Evolutionary conservation across 345 rosid species (phyloP).

Genomic region (Mallotus nudiflorus): DNA sequence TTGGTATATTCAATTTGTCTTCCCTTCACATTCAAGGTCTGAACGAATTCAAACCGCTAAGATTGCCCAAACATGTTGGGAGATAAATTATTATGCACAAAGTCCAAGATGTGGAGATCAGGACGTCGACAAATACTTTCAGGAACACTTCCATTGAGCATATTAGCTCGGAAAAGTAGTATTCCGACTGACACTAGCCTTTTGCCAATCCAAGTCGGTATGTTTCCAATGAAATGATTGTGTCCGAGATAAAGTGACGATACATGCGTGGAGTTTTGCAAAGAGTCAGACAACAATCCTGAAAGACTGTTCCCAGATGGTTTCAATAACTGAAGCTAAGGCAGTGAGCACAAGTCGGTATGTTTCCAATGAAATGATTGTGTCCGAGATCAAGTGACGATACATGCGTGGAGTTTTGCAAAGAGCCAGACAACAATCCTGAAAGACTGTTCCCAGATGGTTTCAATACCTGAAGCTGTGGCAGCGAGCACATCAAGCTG

Average conservation of each 20-base stretch:
- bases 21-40: slow-evolving; percentile 18
- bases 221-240: background rate
- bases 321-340: slow-evolving; percentile 7
- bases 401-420: slow-evolving; percentile 4
- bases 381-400: slow-evolving; percentile 7
- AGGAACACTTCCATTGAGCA: slow-evolving; percentile 18
- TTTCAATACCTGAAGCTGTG: slow-evolving; percentile 7
- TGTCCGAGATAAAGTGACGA: slow-evolving; percentile 5
- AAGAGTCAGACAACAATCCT: slow-evolving; percentile 19
- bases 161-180: slow-evolving; percentile 15
- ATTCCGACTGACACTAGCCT: background rate
- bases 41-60: slow-evolving; percentile 1
- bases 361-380: background rate
- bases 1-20: slow-evolving; percentile 5
- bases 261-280: slow-evolving; percentile 4
- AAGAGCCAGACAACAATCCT: slow-evolving; percentile 18
- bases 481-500: slow-evolving; percentile 13
- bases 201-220: slow-evolving; percentile 16
- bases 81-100: slow-evolving; percentile 18
- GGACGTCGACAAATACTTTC: slow-evolving; percentile 11
- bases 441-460: slow-evolving; percentile 20
- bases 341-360: slow-evolving; percentile 16
- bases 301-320: slow-evolving; percentile 20
- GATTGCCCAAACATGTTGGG: slow-evolving; percentile 19
- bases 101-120: slow-evolving; percentile 18